phyloP scores from a whole-genome alignment of 1,284 basidiomycete genomes.

The Cutaneotrichosporon daszewskae region DNA sequence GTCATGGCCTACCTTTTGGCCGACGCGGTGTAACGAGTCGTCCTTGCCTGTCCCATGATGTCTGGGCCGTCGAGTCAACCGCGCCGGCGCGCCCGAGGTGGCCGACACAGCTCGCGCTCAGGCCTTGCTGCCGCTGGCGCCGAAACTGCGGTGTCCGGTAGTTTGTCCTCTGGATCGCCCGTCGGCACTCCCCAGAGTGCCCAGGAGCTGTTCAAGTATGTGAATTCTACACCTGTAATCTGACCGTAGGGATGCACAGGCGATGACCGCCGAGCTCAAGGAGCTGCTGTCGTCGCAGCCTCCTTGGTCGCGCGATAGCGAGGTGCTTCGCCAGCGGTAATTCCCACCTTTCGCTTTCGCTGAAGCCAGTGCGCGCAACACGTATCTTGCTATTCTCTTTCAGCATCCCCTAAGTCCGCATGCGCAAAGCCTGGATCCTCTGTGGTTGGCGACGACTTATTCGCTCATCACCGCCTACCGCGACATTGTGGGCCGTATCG shows the following conservation, averaged over 20 bases:
- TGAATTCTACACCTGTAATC: too few species aligned
- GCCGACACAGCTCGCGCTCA: not conserved
- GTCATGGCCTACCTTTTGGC: too few species aligned
- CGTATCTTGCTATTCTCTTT: conserved; percentile 69
- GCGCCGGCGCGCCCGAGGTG: conserved; percentile 7
- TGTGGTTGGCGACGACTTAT: conserved; percentile 92
- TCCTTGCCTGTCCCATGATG: conserved; percentile 6
- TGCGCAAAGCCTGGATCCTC: conserved; percentile 70
- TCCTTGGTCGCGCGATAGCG: conserved; percentile 76
- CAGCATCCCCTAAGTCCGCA: conserved; percentile 66
- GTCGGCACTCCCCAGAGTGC: not conserved
- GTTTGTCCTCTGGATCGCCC: not conserved
- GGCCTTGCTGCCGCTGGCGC: not conserved
- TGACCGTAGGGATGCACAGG: conserved; percentile 20
- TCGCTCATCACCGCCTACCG: conserved; percentile 79
- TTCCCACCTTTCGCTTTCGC: conserved; percentile 29
- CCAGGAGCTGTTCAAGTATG: conserved; percentile 11
- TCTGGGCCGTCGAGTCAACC: conserved; percentile 6
- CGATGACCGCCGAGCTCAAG: conserved; percentile 33
- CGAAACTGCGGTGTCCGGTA: not conserved
- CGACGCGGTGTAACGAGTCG: too few species aligned
- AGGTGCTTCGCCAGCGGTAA: conserved; percentile 75
- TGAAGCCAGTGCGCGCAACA: conserved; percentile 62
- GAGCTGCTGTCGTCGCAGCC: conserved; percentile 57
- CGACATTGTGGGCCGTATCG: conserved; percentile 62